Conservation (phyloP, 495 filamentous ascomycete species). For the Penicillium canariense region DNA sequence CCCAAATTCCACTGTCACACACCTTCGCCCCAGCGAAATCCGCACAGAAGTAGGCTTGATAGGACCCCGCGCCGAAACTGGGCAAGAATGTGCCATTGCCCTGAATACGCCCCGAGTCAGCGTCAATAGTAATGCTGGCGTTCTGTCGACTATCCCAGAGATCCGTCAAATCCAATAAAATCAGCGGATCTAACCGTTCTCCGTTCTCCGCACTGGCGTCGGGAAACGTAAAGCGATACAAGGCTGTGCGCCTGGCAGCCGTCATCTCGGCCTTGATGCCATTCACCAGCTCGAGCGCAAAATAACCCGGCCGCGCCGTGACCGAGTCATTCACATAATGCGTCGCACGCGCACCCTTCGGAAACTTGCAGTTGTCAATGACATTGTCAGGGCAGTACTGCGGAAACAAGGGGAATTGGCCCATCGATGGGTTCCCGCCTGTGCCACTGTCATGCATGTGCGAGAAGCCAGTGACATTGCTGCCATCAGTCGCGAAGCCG, state of each 20-base stretch:
- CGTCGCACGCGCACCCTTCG: slow-evolving; percentile 46
- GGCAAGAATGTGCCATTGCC: slow-evolving; percentile 65
- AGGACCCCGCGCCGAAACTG: slow-evolving; percentile 66
- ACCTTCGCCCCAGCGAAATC: slow-evolving; percentile 62
- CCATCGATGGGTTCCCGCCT: slow-evolving; percentile 64
- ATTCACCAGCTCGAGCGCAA: slow-evolving; percentile 57
- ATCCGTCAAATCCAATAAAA: slow-evolving; percentile 66
- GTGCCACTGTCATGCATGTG: slow-evolving; percentile 69
- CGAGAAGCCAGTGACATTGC: slow-evolving; percentile 59
- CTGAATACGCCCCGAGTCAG: slow-evolving; percentile 59
- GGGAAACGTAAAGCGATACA: slow-evolving; percentile 70
- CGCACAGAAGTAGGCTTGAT: slow-evolving; percentile 64
- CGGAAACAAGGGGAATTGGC: slow-evolving; percentile 70
- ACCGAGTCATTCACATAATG: slow-evolving; percentile 52
- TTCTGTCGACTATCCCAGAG: slow-evolving; percentile 62
- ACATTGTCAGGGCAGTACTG: slow-evolving; percentile 60
- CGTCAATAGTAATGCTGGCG: slow-evolving; percentile 57
- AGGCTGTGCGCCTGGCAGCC: slow-evolving; percentile 57
- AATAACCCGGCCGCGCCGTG: slow-evolving; percentile 64
- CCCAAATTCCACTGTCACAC: slow-evolving; percentile 64
- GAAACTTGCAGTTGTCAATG: slow-evolving; percentile 60
- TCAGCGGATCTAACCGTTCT: slow-evolving; percentile 47
- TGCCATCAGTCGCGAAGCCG: slow-evolving; percentile 66
- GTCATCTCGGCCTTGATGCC: slow-evolving; percentile 69
- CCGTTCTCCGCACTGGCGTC: slow-evolving; percentile 42